These are phyloP conservation scores for Erythrobasidium yunnanense DNA, from an alignment of 768 basidiomycete species.

Conservation along the genomic window DNA sequence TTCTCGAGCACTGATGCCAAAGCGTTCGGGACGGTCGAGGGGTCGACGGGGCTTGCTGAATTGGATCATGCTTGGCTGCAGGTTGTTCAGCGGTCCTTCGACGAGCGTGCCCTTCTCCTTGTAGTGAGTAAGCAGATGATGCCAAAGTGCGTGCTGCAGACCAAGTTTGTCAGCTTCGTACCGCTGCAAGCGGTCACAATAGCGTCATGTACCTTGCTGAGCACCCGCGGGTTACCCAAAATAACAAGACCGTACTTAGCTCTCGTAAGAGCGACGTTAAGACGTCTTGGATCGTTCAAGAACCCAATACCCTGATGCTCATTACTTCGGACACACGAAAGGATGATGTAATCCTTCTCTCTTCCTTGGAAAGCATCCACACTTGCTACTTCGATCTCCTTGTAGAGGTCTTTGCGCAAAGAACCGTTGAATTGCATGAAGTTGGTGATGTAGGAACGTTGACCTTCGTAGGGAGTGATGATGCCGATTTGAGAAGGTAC, in stretches of 20 bases:
- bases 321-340: constrained; percentile 94
- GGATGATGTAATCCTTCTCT: constrained; percentile 99
- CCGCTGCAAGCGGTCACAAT: neutral
- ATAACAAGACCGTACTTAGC: constrained; percentile 98
- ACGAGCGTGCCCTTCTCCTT: constrained; percentile 90
- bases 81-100: constrained; percentile 88
- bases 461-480: constrained; percentile 97
- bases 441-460: constrained; percentile 93
- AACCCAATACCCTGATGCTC: constrained; percentile 99
- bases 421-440: constrained; percentile 99
- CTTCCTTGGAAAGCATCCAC: constrained; percentile 99
- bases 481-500: constrained; percentile 91
- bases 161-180: neutral
- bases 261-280: constrained; percentile 92
- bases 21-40: constrained; percentile 75
- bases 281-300: constrained; percentile 87
- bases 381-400: constrained; percentile 97
- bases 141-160: constrained; percentile 87
- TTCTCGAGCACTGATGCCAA: constrained; percentile 83
- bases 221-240: constrained; percentile 97
- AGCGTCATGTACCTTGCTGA: constrained; percentile 73
- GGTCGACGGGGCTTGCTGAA: constrained; percentile 93
- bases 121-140: constrained; percentile 94
- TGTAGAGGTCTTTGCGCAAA: constrained; percentile 96
- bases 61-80: constrained; percentile 97